Evolutionary conservation across 2,329 filamentous ascomycete species (phyloP), one percentile per base, ranked within the genome.

Genomic region (Sphaerostilbella broomeana): DNA sequence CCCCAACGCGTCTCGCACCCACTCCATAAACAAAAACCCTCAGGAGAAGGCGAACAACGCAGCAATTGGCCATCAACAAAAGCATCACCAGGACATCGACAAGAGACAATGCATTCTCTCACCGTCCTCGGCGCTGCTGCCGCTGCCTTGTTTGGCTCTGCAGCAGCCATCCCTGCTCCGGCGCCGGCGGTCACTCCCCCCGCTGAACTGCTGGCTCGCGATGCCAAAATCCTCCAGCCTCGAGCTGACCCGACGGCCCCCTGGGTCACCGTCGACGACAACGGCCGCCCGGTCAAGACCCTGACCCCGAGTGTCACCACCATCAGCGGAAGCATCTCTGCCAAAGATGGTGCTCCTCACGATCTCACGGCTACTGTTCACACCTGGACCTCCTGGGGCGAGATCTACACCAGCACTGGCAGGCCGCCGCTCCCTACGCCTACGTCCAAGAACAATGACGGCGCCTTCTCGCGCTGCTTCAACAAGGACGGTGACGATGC

Each of bases 221-320:
- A 27, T 27, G 35, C 29, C 10, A n/a, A n/a, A n/a, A 22, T 34
- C 6, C 30, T 40, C 31, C 18, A 29, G 19, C 38, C 31, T 29
- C 38, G 40, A 34, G 38, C 38, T 3, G 38, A 37, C 8, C 32
- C 42, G 13, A 38, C 40, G n/a, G 56, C 60, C 28, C 62, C 67
- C 22, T 78, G 74, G 74, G 68, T 77, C 32, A 64, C 61, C 4
- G 68, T 77, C 44, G 61, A 68, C 52, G 62, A 65, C 35, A 61
- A 69, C 29, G 69, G 68, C 48, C 57, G 57, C 22, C 64, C 71
- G 16, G 49, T 44, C 12, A 61, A 54, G 31, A 77, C 73, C 8
- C 57, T 70, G 43, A 76, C 73, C 9, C 73, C 73, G 10, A 58
- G 65, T 10, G 48, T 62, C 20, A 72, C 63, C 30, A 71, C 69